phyloP scores from a whole-genome alignment of 495 filamentous ascomycete species.

The Trichoderma asperelloides region DNA sequence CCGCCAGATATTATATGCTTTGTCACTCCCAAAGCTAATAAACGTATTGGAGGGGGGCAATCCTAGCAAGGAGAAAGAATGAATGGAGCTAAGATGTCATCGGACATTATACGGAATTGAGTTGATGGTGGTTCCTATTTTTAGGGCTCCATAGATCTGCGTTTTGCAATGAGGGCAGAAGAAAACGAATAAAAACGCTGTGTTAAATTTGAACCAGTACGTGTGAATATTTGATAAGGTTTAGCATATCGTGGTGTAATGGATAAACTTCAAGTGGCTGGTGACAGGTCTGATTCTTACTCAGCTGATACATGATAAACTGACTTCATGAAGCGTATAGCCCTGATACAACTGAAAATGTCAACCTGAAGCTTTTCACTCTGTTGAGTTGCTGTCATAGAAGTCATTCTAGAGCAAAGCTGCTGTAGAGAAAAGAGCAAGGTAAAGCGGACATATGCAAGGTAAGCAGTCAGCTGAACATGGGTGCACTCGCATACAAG shows the following conservation, averaged over 20 bases:
- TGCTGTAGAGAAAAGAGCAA: too few species aligned
- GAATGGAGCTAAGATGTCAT: not conserved
- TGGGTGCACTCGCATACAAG: too few species aligned
- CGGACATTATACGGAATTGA: not conserved
- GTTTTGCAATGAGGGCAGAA: not conserved
- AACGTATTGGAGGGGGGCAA: not conserved
- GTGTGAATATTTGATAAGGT: not conserved
- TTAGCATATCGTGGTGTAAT: not conserved
- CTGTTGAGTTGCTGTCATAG: too few species aligned
- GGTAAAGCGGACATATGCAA: too few species aligned
- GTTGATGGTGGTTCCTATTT: not conserved
- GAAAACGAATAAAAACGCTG: not conserved
- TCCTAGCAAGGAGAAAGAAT: not conserved
- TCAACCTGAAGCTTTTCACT: not conserved
- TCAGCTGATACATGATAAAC: not conserved
- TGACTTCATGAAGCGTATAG: not conserved
- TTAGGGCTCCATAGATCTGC: not conserved
- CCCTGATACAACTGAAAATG: not conserved
- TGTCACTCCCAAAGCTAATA: not conserved
- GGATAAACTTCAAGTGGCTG: not conserved
- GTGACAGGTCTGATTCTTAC: conserved; percentile 1
- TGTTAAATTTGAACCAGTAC: not conserved
- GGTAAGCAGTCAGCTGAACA: too few species aligned
- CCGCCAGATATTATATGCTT: not conserved
- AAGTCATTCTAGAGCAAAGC: too few species aligned